These are phyloP conservation scores for Hygrophorus russula DNA, from an alignment of 768 basidiomycete species.

Conservation along the genomic window DNA sequence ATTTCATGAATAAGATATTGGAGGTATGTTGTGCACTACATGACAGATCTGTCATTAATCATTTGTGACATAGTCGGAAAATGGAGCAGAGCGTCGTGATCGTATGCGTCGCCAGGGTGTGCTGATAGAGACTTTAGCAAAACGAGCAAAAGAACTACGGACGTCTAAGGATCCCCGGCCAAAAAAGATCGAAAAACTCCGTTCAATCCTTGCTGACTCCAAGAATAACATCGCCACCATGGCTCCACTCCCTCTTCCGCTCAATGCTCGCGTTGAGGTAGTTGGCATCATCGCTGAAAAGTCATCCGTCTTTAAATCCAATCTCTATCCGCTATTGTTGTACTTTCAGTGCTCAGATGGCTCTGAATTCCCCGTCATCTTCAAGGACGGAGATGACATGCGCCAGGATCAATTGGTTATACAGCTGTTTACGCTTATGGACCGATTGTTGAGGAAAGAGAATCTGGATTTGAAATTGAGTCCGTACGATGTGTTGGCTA, in stretches of 20 bases:
- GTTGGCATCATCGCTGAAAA: constrained; percentile 86
- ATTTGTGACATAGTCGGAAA: constrained; percentile 37
- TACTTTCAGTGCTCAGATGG: constrained; percentile 83
- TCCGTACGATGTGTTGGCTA: constrained; percentile 89
- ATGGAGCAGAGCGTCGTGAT: constrained; percentile 74
- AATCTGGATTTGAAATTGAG: constrained; percentile 88
- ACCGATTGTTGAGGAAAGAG: constrained; percentile 84
- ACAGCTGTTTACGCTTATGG: constrained; percentile 98
- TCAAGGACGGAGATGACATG: constrained; percentile 98
- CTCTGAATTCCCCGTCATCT: constrained; percentile 87
- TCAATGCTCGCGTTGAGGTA: constrained; percentile 78
- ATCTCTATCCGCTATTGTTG: constrained; percentile 82
- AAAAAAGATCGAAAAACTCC: constrained; percentile 95
- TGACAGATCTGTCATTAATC: not conserved
- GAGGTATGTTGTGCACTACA: constrained; percentile 41
- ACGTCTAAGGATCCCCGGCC: constrained; percentile 87
- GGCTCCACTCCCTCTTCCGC: constrained; percentile 74
- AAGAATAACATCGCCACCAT: constrained; percentile 79
- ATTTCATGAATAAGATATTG: constrained; percentile 79
- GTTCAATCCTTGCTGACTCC: constrained; percentile 71
- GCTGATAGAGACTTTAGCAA: constrained; percentile 76
- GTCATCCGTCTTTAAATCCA: constrained; percentile 95
- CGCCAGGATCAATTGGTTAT: constrained; percentile 97
- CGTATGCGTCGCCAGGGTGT: constrained; percentile 88
- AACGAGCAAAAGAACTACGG: constrained; percentile 78